Percentiles rank a stretch among this genome's conserved stretches.
These are phyloP conservation scores for Carpinus viminea DNA, from an alignment of 306 rosid genomes.

Conservation along the genomic window DNA sequence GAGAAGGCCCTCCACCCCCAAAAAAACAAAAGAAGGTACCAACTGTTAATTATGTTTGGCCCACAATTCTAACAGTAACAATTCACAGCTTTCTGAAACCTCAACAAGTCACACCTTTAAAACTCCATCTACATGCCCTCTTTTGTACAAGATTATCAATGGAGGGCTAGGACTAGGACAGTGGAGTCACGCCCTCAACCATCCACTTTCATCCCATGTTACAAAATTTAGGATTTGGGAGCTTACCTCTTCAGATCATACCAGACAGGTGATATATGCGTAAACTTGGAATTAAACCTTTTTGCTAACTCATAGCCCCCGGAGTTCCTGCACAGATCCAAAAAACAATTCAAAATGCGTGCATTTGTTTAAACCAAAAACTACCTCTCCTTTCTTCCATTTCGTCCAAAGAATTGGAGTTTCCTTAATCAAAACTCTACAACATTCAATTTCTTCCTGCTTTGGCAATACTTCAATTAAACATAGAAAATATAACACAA, in stretches of 20 bases:
- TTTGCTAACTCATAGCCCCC: constrained; percentile 85
- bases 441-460: not conserved
- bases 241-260: constrained; percentile 87
- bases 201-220: constrained; percentile 22
- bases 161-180: not conserved
- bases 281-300: constrained; percentile 80
- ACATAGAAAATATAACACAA: no score
- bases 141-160: not conserved
- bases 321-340: constrained; percentile 75
- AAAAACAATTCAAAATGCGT: not conserved
- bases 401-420: not conserved
- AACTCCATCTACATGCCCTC: not conserved
- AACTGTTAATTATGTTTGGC: not conserved
- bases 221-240: constrained; percentile 9
- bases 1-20: no score
- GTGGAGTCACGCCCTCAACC: constrained; percentile 3
- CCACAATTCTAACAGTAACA: not conserved
- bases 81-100: not conserved
- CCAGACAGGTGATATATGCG: constrained; percentile 97
- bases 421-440: not conserved
- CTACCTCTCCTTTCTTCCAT: no score
- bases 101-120: not conserved
- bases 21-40: not conserved
- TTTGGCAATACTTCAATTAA: no score
- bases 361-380: not conserved